phyloP scores from a whole-genome alignment of 306 rosid species.

The Echinosophora koreensis region DNA sequence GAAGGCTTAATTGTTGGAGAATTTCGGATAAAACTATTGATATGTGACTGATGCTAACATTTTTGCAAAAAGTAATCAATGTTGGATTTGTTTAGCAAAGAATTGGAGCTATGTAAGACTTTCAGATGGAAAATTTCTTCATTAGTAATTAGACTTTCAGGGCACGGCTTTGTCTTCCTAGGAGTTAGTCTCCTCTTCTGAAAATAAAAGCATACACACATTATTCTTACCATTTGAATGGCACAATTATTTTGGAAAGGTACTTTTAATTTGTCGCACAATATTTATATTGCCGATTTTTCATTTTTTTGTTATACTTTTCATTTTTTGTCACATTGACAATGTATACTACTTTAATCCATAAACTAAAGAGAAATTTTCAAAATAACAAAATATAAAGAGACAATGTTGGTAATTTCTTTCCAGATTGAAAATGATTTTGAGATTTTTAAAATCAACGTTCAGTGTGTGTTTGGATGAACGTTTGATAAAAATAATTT shows the following conservation, averaged over 20 bases:
- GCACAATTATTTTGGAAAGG: not conserved
- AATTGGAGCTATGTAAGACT: not conserved
- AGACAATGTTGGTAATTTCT: conserved; percentile 12
- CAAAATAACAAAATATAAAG: conserved; percentile 6
- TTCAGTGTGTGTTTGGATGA: too few relatives aligned
- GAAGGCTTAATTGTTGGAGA: conserved; percentile 14
- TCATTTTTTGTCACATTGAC: too few relatives aligned
- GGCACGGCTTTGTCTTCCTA: not conserved
- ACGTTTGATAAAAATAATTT: too few relatives aligned
- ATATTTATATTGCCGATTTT: not conserved
- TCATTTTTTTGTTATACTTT: not conserved
- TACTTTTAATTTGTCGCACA: not conserved
- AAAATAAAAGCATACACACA: not conserved
- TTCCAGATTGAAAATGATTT: not conserved
- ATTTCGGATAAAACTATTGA: not conserved
- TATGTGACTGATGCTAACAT: not conserved
- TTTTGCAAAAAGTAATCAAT: not conserved
- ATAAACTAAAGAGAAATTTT: not conserved
- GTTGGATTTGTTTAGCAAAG: not conserved
- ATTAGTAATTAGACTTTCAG: not conserved
- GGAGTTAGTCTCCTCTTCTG: not conserved
- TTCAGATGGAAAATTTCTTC: not conserved
- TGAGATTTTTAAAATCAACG: conserved; percentile 8
- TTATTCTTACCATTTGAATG: conserved; percentile 17
- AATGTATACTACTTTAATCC: too few relatives aligned